Base-by-base conservation (phyloP, 306 rosid genomes). In the Quercus gilva region DNA sequence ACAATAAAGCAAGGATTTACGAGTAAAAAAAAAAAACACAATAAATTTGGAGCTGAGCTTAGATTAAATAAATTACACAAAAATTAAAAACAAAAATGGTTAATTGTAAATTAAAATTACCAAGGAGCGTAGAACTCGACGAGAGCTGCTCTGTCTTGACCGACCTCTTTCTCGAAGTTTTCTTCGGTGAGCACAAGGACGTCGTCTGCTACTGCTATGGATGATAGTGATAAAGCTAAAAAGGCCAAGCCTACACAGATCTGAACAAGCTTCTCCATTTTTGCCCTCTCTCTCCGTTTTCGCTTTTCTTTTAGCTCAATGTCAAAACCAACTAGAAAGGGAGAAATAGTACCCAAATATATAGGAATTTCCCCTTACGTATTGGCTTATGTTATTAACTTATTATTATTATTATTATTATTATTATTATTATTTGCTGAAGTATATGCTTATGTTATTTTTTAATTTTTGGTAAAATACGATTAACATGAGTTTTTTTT, bases 51-150 rank as follows among this genome's bases (percentile, higher is more conserved):
- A 73, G 49, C 57, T 35, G 4, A 33, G 4, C 35, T 21, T 25
- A 67, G 33, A 33, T 17, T 1, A 67, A 9, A 67, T 12, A 67
- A 35, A 35, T 3, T 1, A 18, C 73, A 58, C 53, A 18, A 23
- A 6, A 13, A 57, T 37, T n/a, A n/a, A n/a, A n/a, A n/a, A 58
- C 53, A 18, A 23, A 6, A 13, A 57, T 37, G 51, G 53, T 41
- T 41, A 7, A 41, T 41, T 41, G 45, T 41, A 8, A 41, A 41
- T 41, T 41, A 41, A 41, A 41, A 23, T 2, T 89, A 95, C 96
- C 99, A 95, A 37, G 99, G 99, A 73, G 99, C 99, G 82, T 96
- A 96, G 87, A 95, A 95, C 85, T 95, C 93, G 75, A 95, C 98
- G 72, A 93, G 93, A 84, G 99, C 97, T 84, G 89, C 92, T 82